Conservation (phyloP, 2,329 filamentous ascomycete genomes). For the Neonectria hederae region DNA sequence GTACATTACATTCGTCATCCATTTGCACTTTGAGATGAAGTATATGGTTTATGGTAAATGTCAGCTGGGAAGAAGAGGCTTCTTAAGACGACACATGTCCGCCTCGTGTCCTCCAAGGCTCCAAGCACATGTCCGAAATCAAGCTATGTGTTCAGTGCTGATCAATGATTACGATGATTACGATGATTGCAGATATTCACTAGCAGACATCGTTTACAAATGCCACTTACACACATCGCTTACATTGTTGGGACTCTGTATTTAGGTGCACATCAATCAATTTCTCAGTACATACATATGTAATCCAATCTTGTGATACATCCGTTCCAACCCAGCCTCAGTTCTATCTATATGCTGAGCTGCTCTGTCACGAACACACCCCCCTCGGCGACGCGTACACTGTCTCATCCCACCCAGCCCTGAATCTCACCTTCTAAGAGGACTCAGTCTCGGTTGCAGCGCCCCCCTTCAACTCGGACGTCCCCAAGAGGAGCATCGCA, state of each 20-base stretch:
- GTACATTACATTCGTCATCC: background rate
- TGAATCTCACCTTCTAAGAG: background rate
- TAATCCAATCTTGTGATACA: background rate
- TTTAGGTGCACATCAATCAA: background rate
- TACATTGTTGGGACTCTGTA: background rate
- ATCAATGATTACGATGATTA: background rate
- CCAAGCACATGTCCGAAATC: background rate
- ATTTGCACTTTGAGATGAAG: background rate
- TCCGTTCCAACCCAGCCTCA: background rate
- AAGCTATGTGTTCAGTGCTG: no score
- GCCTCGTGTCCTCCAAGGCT: background rate
- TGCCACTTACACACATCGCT: background rate
- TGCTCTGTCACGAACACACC: background rate
- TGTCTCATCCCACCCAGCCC: background rate
- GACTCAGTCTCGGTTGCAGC: background rate
- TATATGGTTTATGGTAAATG: background rate
- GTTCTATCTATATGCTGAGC: background rate
- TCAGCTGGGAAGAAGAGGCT: background rate
- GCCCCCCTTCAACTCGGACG: background rate
- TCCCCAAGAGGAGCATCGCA: background rate
- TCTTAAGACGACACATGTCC: background rate
- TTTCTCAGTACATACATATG: background rate
- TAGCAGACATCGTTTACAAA: background rate
- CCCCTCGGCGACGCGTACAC: background rate
- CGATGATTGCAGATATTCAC: background rate